Base-by-base conservation (phyloP, 2,329 filamentous ascomycete genomes). In the Botrytis hyacinthi region DNA sequence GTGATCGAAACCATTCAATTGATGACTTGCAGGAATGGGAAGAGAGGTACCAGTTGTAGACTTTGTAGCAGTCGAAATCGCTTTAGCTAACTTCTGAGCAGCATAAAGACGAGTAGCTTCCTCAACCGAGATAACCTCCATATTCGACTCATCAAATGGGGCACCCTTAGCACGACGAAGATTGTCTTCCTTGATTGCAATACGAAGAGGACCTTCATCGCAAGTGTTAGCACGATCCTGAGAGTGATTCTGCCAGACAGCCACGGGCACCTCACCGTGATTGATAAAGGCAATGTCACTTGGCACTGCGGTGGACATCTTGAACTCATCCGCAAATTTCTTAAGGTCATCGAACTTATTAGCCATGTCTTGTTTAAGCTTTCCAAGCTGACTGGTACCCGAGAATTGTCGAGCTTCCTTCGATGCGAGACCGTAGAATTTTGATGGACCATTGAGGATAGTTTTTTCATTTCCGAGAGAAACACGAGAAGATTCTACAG, bases 261-360 rank as follows among this genome's bases (percentile, higher is more conserved):
- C 4, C 18, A 44, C 8, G 40, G 61, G 40, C 44, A 32, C n/a
- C 40, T 63, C n/a, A 46, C 40, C 40, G 40, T 44, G 16, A 63
- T 63, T 63, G 61, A 63, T 63, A 44, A 63, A 63, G 16, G 61
- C 40, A 22, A 63, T 63, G 29, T 63, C 61, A 44, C n/a, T 29
- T 32, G 40, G 40, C 8, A 63, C n/a, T 12, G 61, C 40, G 12
- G 61, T 46, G n/a, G 61, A 29, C n/a, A 63, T 44, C 40, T 44
- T 44, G n/a, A 63, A 63, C 29, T 63, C n/a, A 22, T 44, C 16
- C 16, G 61, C 37, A 22, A 63, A 63, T 63, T 63, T 12, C n/a
- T 12, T 46, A n/a, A 63, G 37, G 9, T 18, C n/a, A 20, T 7
- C 4, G 16, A 44, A 9, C 14, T 32, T 63, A 18, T 18, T 22